Evolutionary conservation across 139 green algal species (phyloP), one percentile per base, ranked within the genome.

Genomic region (Chloropicon primus): DNA sequence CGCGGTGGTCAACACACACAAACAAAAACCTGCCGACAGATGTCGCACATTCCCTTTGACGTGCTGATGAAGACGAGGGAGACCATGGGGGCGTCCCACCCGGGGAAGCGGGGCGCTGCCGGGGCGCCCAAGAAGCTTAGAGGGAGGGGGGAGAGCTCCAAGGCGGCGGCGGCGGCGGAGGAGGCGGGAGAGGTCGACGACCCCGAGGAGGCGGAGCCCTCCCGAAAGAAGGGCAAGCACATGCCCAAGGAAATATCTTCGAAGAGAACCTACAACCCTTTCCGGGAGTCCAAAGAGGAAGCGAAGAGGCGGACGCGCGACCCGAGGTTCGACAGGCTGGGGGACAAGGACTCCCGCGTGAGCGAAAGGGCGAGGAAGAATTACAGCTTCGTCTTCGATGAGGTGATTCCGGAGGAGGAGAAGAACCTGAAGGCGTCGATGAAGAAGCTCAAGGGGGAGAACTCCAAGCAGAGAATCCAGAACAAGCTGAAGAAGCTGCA

Each of bases 351-450:
- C 41, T 62, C 74, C 23, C 3, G 23, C 27, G 74, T 17, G 3
- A 23, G 25, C 23, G 25, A 24, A 10, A 72, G n/a, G 74, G 23
- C 25, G 10, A 54, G 74, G n/a, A 72, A 54, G 74, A 54, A 26
- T 5, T 78, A 78, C 74, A 71, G 25, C 24, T 78, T 78, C n/a
- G 74, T 78, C 17, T 78, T 72, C 74, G 74, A 78, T 75, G 27
- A 78, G 28, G n/a, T 78, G 21, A 78, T 78, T 26, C 74, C 74
- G 22, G 24, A 54, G 74, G 74, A 78, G 74, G 25, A 78, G 74
- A 26, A 54, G n/a, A 5, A 78, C 21, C 74, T 78, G 74, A 25
- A 75, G 24, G 10, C 3, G 24, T 21, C 23, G 24, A 10, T 78
- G 74, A 78, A 78, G 74, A 78, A 78, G 21, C 21, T 53, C 21